Base-by-base conservation (phyloP, 306 rosid species). In the Medicago lupulina region DNA sequence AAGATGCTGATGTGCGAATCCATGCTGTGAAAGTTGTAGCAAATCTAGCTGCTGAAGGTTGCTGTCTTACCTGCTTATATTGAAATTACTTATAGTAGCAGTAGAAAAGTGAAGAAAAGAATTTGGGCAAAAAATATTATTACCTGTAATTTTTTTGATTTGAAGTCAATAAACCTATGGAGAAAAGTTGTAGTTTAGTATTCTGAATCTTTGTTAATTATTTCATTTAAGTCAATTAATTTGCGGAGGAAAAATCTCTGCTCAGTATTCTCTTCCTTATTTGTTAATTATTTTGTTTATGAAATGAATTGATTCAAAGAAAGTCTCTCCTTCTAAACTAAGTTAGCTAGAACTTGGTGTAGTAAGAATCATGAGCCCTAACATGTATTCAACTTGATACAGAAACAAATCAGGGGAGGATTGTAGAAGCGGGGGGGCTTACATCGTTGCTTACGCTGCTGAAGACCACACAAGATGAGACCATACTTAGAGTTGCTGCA, bases 21-120 rank as follows among this genome's bases (percentile, higher is more conserved):
- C 97, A 96, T 76, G 99, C 99, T 80, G 98, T 96, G 82, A 92
- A 96, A 92, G 99, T 92, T 21, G 99, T 96, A 39, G 99, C 99
- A 78, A 96, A 96, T 90, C 93, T 96, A 67, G 99, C 99, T 50
- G 99, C 99, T 67, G 99, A 96, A 96, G 99, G 99, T 96, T 77
- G 82, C 57, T 51, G 14, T 68, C 44, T 75, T 82, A 54, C 77
- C 43, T 71, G 55, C 58, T 79, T 82, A 7, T 74, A 18, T 28
- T 80, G 5, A 49, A 70, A 31, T 49, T 40, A 67, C 25, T 61
- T 40, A 28, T 75, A 63, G 12, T 71, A 8, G 67, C 41, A 60
- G 12, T 2, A 6, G 17, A 62, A 23, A 53, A 46, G 59, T 15
- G 59, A 49, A 17, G 18, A 16, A 55, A 54, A 34, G 0, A 34